phyloP scores from a whole-genome alignment of 441 rosid genomes.

The Jatropha multifida region DNA sequence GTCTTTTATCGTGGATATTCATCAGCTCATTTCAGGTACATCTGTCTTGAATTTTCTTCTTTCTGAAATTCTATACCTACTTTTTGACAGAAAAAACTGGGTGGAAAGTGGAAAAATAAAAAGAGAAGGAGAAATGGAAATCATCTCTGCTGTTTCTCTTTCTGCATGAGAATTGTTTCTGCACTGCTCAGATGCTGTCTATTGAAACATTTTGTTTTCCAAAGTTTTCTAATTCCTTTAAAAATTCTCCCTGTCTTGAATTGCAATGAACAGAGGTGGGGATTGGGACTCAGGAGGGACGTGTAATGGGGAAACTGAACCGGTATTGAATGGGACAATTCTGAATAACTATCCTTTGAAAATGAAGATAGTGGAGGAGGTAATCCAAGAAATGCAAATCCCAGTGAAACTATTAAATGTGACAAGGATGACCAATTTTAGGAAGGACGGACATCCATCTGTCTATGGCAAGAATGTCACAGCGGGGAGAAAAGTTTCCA shows the following conservation, averaged over 20 bases:
- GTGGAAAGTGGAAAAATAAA: not conserved
- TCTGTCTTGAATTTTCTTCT: not conserved
- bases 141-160: too few species aligned
- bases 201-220: not conserved
- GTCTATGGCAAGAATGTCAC: conserved; percentile 57
- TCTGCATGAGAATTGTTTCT: not conserved
- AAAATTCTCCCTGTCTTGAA: not conserved
- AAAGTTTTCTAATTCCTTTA: not conserved
- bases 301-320: conserved; percentile 74
- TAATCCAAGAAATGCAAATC: conserved; percentile 49
- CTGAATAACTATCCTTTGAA: conserved; percentile 68
- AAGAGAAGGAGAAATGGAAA: not conserved
- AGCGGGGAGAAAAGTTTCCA: conserved; percentile 38
- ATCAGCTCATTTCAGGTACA: conserved; percentile 88
- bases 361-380: conserved; percentile 90
- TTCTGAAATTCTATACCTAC: not conserved
- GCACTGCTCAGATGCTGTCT: not conserved
- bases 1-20: conserved; percentile 94
- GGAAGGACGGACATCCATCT: conserved; percentile 95
- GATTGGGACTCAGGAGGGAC: conserved; percentile 97
- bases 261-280: conserved; percentile 61
- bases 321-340: conserved; percentile 55
- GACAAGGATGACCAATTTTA: conserved; percentile 80
- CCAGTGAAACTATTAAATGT: conserved; percentile 70
- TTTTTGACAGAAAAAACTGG: not conserved